Conservation (phyloP, 2,329 filamentous ascomycete species). For the Pseudogymnoascus destructans region DNA sequence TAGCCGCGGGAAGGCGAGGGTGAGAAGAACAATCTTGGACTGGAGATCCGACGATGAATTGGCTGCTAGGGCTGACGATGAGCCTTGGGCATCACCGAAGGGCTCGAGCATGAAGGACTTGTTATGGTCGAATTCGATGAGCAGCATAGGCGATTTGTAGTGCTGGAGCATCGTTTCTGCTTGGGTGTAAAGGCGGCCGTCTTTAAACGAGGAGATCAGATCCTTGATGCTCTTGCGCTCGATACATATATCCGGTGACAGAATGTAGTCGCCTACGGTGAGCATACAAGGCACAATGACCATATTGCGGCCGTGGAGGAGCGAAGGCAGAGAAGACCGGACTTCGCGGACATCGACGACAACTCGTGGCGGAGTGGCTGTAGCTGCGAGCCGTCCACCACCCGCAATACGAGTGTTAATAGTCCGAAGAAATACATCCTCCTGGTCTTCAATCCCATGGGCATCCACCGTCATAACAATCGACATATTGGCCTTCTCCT, state of each 20-base stretch:
- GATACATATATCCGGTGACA: constrained; percentile 81
- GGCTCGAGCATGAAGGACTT: constrained; percentile 92
- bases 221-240: constrained; percentile 91
- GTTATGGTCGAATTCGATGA: constrained; percentile 96
- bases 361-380: constrained; percentile 74
- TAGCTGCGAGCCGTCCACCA: constrained; percentile 71
- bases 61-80: constrained; percentile 44
- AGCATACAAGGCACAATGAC: constrained; percentile 87
- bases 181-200: constrained; percentile 84
- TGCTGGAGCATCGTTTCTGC: constrained; percentile 88
- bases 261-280: constrained; percentile 90
- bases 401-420: constrained; percentile 95
- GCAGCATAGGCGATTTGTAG: constrained; percentile 77
- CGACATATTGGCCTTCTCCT: constrained; percentile 87
- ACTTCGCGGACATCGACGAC: constrained; percentile 96
- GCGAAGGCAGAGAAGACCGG: constrained; percentile 77
- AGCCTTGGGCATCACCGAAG: constrained; percentile 53
- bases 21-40: constrained; percentile 81
- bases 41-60: constrained; percentile 64
- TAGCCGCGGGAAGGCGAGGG: constrained; percentile 77
- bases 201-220: constrained; percentile 79
- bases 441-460: constrained; percentile 60
- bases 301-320: constrained; percentile 81
- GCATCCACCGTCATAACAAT: constrained; percentile 66
- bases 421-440: constrained; percentile 85